Percentiles rank a stretch among this genome's conserved stretches.
Conservation (phyloP, 106 monocot genomes). For the Posidonia australis region DNA sequence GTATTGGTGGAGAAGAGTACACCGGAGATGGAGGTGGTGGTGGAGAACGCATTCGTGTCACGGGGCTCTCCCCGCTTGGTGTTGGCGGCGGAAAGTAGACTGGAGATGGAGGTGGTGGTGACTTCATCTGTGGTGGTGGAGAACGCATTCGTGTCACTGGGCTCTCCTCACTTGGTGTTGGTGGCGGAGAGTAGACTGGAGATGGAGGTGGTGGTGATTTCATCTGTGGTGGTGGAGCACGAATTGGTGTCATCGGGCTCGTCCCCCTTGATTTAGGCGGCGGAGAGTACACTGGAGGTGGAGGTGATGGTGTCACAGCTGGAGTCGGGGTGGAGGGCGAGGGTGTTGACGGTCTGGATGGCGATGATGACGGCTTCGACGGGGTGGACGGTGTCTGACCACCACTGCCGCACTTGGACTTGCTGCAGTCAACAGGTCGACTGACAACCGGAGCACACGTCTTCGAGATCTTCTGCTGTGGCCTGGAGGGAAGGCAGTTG, state of each 20-base stretch:
- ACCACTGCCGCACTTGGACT: neutral
- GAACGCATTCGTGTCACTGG: neutral
- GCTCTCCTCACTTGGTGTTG: neutral
- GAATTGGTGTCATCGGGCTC: neutral
- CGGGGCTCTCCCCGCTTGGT: neutral
- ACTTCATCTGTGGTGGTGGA: neutral
- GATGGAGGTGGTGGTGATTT: neutral
- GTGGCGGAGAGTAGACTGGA: neutral
- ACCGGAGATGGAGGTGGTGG: slow-evolving; percentile 9
- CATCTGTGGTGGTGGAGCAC: neutral
- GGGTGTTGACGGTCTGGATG: neutral
- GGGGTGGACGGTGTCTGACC: neutral
- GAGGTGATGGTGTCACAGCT: neutral
- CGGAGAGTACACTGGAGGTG: neutral
- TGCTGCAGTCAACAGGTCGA: slow-evolving; percentile 14
- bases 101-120: slow-evolving; percentile 3
- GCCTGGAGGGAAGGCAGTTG: slow-evolving; percentile 19
- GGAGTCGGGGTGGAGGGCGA: neutral
- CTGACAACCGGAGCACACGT: slow-evolving; percentile 11
- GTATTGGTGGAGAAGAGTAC: slow-evolving; percentile 2
- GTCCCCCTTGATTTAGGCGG: neutral
- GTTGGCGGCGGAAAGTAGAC: neutral
- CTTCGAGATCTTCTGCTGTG: slow-evolving; percentile 14
- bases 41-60: neutral
- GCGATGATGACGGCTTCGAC: neutral